phyloP scores from a whole-genome alignment of 1,139 yeast genomes.

The Scheffersomyces stambukii region DNA sequence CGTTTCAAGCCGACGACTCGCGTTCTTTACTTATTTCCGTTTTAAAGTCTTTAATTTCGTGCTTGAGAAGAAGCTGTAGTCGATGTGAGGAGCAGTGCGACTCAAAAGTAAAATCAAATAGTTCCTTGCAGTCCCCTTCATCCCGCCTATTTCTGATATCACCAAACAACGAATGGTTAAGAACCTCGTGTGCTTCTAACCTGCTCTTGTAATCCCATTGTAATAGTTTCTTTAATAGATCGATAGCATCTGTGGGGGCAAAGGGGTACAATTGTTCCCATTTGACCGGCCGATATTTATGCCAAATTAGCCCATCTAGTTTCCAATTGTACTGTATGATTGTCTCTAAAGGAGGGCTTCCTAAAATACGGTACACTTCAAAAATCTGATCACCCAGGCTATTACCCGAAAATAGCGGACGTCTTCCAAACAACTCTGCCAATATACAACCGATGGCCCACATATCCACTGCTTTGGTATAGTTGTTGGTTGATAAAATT shows the following conservation, averaged over 20 bases:
- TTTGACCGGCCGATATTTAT: slow-evolving; percentile 22
- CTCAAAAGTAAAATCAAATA: slow-evolving; percentile 66
- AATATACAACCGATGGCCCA: slow-evolving; percentile 85
- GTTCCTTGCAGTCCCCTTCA: slow-evolving; percentile 44
- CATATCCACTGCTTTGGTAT: slow-evolving; percentile 61
- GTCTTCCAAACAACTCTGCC: slow-evolving; percentile 69
- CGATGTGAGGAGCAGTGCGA: no score
- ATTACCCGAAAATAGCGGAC: slow-evolving; percentile 68
- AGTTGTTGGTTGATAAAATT: slow-evolving; percentile 54
- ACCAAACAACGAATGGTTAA: slow-evolving; percentile 49
- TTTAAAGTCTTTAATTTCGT: slow-evolving; percentile 38
- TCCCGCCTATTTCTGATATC: slow-evolving; percentile 44
- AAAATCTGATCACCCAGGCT: slow-evolving; percentile 61
- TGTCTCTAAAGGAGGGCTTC: slow-evolving; percentile 51
- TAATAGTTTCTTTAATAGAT: slow-evolving; percentile 46
- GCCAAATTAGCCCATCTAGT: slow-evolving; percentile 11
- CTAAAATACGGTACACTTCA: slow-evolving; percentile 60
- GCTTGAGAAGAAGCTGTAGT: no score
- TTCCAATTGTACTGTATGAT: slow-evolving; percentile 28
- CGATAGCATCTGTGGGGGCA: slow-evolving; percentile 45
- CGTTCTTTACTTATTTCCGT: no score
- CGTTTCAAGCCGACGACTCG: no score
- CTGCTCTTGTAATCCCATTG: slow-evolving; percentile 57
- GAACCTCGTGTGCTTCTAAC: slow-evolving; percentile 42
- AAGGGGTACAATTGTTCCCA: slow-evolving; percentile 58